phyloP scores from a whole-genome alignment of 2,329 filamentous ascomycete genomes.

The Paraphaeosphaeria minitans region DNA sequence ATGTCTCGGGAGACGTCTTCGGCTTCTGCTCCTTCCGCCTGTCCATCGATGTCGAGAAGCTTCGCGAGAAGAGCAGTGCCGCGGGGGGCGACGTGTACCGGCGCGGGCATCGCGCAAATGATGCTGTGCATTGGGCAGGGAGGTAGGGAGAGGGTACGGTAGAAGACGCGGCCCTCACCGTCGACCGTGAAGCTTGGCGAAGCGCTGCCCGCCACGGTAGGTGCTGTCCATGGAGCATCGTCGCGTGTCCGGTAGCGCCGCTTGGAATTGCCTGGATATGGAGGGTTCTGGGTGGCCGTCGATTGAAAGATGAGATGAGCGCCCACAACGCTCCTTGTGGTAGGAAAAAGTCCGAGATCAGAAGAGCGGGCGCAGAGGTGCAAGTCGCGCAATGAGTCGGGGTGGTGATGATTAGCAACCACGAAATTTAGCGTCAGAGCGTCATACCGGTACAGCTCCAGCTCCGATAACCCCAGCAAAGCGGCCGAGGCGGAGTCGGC shows the following conservation, averaged over 20 bases:
- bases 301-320: conserved; percentile 3
- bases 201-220: conserved; percentile 69
- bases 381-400: conserved; percentile 14
- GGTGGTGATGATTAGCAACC: conserved; percentile 31
- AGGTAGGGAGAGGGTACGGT: conserved; percentile 32
- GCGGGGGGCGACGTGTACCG: conserved; percentile 37
- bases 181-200: conserved; percentile 54
- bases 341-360: conserved; percentile 11
- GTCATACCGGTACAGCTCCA: conserved; percentile 37
- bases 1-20: conserved; percentile 54
- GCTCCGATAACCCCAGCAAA: conserved; percentile 25
- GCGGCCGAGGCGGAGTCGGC: conserved; percentile 11
- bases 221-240: conserved; percentile 68
- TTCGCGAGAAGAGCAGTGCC: conserved; percentile 40
- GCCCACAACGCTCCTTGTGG: conserved; percentile 15
- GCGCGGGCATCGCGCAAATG: conserved; percentile 27
- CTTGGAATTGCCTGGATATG: conserved; percentile 14
- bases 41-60: conserved; percentile 49
- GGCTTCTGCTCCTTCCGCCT: conserved; percentile 63
- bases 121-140: conserved; percentile 39
- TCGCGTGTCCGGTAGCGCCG: conserved; percentile 14
- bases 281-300: not conserved
- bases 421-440: conserved; percentile 34
- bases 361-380: conserved; percentile 17
- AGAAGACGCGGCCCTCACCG: conserved; percentile 39